Conservation (phyloP, 106 monocot species). For the Allium cepa region DNA sequence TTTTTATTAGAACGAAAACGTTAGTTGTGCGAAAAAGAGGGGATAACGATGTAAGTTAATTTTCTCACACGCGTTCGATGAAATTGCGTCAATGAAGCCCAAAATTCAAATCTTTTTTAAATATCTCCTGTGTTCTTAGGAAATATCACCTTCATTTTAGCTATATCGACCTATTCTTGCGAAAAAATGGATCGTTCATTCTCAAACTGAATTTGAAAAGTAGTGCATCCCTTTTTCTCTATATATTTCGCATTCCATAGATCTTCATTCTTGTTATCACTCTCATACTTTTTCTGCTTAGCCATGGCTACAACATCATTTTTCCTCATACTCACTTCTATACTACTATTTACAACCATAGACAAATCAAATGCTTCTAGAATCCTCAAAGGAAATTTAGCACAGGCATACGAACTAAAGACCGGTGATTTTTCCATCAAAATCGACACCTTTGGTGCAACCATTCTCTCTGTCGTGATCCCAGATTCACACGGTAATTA, state of each 20-base stretch:
- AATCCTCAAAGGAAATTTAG: conserved; percentile 16
- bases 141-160: too few species aligned
- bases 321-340: conserved; percentile 7
- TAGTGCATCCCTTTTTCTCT: background rate
- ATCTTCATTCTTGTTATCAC: background rate
- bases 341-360: background rate
- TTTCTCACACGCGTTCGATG: too few species aligned
- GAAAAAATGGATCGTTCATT: background rate
- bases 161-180: too few species aligned
- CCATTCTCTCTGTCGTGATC: conserved; percentile 61
- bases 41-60: too few species aligned
- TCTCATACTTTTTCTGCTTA: background rate
- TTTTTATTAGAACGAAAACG: too few species aligned
- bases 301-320: conserved; percentile 2
- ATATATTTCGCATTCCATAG: background rate
- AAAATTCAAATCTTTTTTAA: too few species aligned
- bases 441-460: conserved; percentile 80
- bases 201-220: too few species aligned
- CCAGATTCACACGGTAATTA: conserved; percentile 70
- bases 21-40: too few species aligned
- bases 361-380: conserved; percentile 4
- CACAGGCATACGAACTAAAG: conserved; percentile 54
- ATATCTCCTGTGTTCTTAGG: too few species aligned
- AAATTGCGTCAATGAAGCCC: too few species aligned
- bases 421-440: conserved; percentile 79